Base-by-base conservation (phyloP, 116 monocot genomes). In the Iris pallida region DNA sequence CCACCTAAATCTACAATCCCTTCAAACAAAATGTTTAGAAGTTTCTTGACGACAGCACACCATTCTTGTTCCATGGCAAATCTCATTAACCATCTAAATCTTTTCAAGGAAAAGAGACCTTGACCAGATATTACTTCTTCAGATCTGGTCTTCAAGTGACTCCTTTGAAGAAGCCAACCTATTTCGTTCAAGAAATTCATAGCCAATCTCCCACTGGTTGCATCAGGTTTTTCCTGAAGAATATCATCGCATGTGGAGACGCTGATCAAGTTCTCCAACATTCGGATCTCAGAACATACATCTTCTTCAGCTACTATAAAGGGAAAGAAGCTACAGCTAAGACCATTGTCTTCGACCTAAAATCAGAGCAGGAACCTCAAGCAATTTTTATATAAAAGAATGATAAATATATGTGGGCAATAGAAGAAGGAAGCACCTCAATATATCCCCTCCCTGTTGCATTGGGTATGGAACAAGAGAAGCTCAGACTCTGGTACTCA, bases 281-380 rank as follows among this genome's bases (percentile, higher is more conserved):
- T 73, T 20, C 92, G 59, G 43, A 96, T 78, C 72, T 91, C 96
- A 72, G 87, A 68, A 61, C 92, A 92, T 5, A 96, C 57, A 53
- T 91, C 89, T 47, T 80, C 59, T 67, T 96, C 96, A 16, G 96
- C 91, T 43, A 92, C 87, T 82, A 96, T 82, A 63, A 89, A 96
- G 19, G 96, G 96, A 63, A 92, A 82, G 74, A 83, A 91, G 47
- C 55, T 43, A 47, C 80, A 64, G 63, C 79, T 85, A 65, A 89
- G 82, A 58, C 81, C 74, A 47, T 77, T 42, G 54, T 92, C 92
- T 82, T 96, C 96, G 72, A 96, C 67, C 96, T 96, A 16, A 78
- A 75, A 71, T 44, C 20, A 61, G 19, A 63, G 46, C n/a, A 42
- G 53, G 5, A 30, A 63, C 59, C 12, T 45, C 5, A 18, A 58